Percentiles rank a stretch among this genome's conserved stretches.
These are phyloP conservation scores for Sphaerulina musiva DNA, from an alignment of 2,329 filamentous ascomycete genomes.

Conservation along the genomic window DNA sequence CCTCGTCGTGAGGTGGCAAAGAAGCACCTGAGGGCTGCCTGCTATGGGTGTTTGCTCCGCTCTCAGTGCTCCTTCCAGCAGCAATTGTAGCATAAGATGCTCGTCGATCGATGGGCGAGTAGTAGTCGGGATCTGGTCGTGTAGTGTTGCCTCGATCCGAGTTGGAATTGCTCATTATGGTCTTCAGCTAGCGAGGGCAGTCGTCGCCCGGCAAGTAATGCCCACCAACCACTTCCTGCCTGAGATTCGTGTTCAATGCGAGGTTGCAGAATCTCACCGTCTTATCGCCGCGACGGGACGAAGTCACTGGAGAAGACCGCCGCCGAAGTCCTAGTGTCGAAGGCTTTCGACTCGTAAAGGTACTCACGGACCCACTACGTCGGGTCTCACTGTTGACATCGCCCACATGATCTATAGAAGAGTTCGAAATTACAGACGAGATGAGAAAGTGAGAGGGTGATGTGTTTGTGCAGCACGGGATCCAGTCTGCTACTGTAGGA, in stretches of 20 bases:
- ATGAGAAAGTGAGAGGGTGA: background rate
- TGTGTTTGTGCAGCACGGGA: background rate
- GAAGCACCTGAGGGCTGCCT: background rate
- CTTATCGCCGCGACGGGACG: background rate
- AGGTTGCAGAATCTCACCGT: background rate
- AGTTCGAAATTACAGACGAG: background rate
- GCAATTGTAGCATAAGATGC: constrained; percentile 58
- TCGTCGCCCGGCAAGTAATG: background rate
- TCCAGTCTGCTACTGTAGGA: background rate
- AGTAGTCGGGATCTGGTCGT: constrained; percentile 30
- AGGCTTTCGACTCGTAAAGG: background rate
- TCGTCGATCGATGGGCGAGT: constrained; percentile 38
- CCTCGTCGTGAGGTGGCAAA: background rate
- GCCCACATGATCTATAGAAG: background rate
- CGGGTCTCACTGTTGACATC: background rate
- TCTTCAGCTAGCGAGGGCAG: background rate
- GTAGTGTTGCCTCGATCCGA: constrained; percentile 34
- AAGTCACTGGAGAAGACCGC: background rate
- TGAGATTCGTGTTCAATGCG: background rate
- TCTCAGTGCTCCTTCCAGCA: constrained; percentile 36
- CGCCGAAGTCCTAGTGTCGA: background rate
- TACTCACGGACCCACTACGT: background rate
- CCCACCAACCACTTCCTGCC: background rate
- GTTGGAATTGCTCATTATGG: constrained; percentile 41
- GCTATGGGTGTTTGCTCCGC: background rate